These are phyloP conservation scores for Fusarium lyarnte DNA, from an alignment of 2,329 filamentous ascomycete genomes.

Conservation along the genomic window DNA sequence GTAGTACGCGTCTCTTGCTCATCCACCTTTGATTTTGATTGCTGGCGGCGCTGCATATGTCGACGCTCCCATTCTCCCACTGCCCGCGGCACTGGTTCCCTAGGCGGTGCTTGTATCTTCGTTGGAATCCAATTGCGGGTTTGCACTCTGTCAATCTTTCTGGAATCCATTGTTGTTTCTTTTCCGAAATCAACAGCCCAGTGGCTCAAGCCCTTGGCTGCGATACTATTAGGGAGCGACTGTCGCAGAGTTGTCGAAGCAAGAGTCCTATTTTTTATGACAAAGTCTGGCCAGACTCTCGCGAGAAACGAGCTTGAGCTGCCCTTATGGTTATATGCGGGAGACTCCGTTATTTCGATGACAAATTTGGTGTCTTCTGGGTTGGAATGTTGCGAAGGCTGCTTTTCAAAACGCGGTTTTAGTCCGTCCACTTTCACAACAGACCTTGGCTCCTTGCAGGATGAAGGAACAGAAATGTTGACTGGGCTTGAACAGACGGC, in stretches of 20 bases:
- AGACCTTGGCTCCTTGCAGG: slow-evolving; percentile 41
- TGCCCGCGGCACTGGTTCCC: not conserved
- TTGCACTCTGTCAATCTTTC: slow-evolving; percentile 22
- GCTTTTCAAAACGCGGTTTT: not conserved
- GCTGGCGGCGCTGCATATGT: not conserved
- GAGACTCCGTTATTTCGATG: slow-evolving; percentile 53
- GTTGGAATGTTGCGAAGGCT: not conserved
- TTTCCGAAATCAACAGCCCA: slow-evolving; percentile 51
- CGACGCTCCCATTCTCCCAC: not conserved
- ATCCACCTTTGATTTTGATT: not conserved
- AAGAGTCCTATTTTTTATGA: slow-evolving; percentile 48
- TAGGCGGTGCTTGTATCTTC: slow-evolving; percentile 7
- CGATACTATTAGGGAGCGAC: slow-evolving; percentile 52
- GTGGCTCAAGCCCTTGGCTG: slow-evolving; percentile 53
- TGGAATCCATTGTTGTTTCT: slow-evolving; percentile 8
- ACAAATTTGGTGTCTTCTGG: slow-evolving; percentile 50
- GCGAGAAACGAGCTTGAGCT: slow-evolving; percentile 51
- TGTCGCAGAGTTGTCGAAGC: slow-evolving; percentile 50
- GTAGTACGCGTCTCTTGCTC: slow-evolving; percentile 9
- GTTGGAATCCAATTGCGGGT: slow-evolving; percentile 30
- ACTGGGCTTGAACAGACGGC: slow-evolving; percentile 60
- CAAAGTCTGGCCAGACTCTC: slow-evolving; percentile 54
- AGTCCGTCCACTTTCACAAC: slow-evolving; percentile 25
- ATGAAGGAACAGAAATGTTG: slow-evolving; percentile 53
- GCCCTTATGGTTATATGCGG: slow-evolving; percentile 53